Evolutionary conservation across 106 monocot species (phyloP), one percentile per base, ranked within the genome.

Genomic region (Allium fistulosum): DNA sequence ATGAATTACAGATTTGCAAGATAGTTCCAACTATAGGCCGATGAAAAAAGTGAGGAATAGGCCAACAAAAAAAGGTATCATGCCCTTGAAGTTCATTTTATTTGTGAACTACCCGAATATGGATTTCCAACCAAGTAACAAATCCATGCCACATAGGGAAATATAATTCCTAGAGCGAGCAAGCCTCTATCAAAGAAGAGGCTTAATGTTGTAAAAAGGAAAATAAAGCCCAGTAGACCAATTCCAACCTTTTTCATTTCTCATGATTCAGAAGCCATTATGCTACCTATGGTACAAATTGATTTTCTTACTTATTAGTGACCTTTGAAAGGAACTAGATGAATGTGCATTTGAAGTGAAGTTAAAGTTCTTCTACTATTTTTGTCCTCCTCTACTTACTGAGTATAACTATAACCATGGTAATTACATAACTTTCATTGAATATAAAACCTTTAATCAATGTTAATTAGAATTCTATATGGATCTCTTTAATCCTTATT

Each of bases 101-200:
- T 68, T 79, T 49, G 81, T 83, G 64, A 91, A 85, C 45, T 91
- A 78, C 45, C 79, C 83, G 76, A 72, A 79, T 62, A 81, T 83
- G 72, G 90, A 91, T 73, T 76, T 65, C 81, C 80, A 86, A 61
- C 95, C 88, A 69, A 95, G 88, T 27, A 95, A 65, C 66, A 95
- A 37, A 14, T 80, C 77, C 8, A 81, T 78, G 10, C 95, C 95
- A 72, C 74, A 53, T 88, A 80, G 69, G 58, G 85, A 82, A 95
- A 91, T 57, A 94, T 90, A 90, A 90, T 90, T 49, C 90, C 80
- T 28, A 94, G 79, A 69, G 94, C 94, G 66, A 94, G 76, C 72
- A 94, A 85, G 46, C 90, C 94, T 72, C 79, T 82, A 53, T 90
- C 90, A 64, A 94, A 87, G 83, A 94, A 88, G 48, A 94, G 87